These are phyloP conservation scores for Kickxella alabastrina DNA, from an alignment of 192 early-diverging fungal species.

Conservation along the genomic window DNA sequence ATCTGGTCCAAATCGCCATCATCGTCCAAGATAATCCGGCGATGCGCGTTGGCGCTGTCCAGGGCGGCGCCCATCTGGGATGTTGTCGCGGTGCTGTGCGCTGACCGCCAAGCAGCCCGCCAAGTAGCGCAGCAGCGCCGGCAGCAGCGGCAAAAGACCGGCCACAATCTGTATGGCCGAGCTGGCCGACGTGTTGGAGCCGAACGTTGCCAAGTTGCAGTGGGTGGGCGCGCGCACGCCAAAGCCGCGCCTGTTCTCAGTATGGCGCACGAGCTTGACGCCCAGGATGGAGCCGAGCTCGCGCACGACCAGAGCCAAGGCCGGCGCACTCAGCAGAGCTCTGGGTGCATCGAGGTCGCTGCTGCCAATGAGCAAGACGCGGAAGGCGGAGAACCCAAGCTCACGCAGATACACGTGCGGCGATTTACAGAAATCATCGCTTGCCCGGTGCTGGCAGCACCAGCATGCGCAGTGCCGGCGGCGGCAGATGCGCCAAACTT, in stretches of 20 bases:
- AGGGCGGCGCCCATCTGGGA: not conserved
- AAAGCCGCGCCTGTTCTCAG: conserved; percentile 11
- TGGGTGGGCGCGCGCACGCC: not conserved
- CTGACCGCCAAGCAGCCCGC: conserved; percentile 23
- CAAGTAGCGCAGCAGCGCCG: conserved; percentile 31
- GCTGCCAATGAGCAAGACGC: conserved; percentile 8
- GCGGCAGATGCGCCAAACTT: conserved; percentile 5
- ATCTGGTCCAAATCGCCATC: conserved; percentile 15
- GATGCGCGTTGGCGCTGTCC: not conserved
- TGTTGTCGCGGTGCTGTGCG: conserved; percentile 22
- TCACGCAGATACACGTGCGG: conserved; percentile 31
- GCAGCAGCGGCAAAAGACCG: conserved; percentile 31
- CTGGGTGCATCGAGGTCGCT: not conserved
- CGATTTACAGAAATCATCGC: conserved; percentile 15
- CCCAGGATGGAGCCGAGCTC: conserved; percentile 21
- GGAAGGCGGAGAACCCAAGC: conserved; percentile 41
- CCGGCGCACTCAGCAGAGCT: conserved; percentile 16
- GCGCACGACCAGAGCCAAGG: conserved; percentile 22
- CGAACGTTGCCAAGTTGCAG: conserved; percentile 32
- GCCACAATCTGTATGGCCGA: conserved; percentile 23
- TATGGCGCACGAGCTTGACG: conserved; percentile 29
- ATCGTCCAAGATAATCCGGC: conserved; percentile 1
- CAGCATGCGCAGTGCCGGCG: not conserved
- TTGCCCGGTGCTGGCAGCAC: no score
- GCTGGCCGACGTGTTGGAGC: conserved; percentile 29